Conservation (phyloP, 208 protist species). For the Vickermania ingenoplastis region DNA sequence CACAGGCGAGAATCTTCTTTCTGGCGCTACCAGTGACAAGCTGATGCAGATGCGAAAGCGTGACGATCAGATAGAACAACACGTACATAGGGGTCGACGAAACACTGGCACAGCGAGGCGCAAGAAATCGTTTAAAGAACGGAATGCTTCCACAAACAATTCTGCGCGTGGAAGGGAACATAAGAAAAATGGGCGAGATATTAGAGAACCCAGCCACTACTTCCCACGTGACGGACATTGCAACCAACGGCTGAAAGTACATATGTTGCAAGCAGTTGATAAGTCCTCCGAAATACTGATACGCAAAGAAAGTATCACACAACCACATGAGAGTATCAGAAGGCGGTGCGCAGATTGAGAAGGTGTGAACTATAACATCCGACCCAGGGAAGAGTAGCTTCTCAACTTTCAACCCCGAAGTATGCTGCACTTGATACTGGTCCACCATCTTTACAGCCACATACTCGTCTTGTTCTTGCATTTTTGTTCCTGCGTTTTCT, state of each 20-base stretch:
- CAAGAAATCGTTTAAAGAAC: slow-evolving; percentile 23
- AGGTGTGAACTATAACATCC: slow-evolving; percentile 47
- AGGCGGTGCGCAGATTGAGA: slow-evolving; percentile 51
- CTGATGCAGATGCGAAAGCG: slow-evolving; percentile 54
- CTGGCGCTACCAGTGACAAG: slow-evolving; percentile 21
- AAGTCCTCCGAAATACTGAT: slow-evolving; percentile 51
- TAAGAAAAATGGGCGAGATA: slow-evolving; percentile 32
- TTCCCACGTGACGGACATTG: slow-evolving; percentile 73
- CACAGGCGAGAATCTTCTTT: slow-evolving; percentile 31
- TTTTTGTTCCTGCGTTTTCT: neutral
- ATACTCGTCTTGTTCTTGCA: neutral
- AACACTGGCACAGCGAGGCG: slow-evolving; percentile 14
- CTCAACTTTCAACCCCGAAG: neutral
- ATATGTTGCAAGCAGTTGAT: slow-evolving; percentile 60
- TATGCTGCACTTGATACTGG: neutral
- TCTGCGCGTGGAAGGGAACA: slow-evolving; percentile 28
- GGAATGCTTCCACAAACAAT: slow-evolving; percentile 20
- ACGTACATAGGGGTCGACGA: slow-evolving; percentile 54
- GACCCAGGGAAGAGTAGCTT: slow-evolving; percentile 16
- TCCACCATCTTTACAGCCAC: neutral
- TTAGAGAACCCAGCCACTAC: slow-evolving; percentile 24
- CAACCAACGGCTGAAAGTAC: slow-evolving; percentile 74
- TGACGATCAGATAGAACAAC: slow-evolving; percentile 42
- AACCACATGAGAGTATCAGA: slow-evolving; percentile 41
- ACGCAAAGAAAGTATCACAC: slow-evolving; percentile 62